Conservation (phyloP, 148 eudicot species). For the Simmondsia chinensis region DNA sequence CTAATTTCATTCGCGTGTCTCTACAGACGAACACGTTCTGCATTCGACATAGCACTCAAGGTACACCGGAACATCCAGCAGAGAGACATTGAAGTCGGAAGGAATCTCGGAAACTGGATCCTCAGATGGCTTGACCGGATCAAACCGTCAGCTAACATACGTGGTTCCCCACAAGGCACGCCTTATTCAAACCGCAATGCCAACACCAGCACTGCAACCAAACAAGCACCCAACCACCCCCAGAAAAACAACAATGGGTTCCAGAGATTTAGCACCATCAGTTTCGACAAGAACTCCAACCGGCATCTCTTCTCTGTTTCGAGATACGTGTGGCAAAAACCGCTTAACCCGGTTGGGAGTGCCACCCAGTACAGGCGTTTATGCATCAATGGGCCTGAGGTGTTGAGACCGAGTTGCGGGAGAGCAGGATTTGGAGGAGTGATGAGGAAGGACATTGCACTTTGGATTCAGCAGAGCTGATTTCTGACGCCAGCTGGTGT, state of each 20-base stretch:
- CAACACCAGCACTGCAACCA: constrained; percentile 18
- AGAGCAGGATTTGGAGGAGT: constrained; percentile 24
- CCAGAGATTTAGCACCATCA: constrained; percentile 15
- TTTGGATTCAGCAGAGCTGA: constrained; percentile 43
- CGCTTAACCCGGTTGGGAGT: constrained; percentile 35
- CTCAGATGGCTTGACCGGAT: constrained; percentile 60
- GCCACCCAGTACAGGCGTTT: constrained; percentile 48
- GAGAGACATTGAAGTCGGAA: constrained; percentile 70
- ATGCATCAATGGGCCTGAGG: constrained; percentile 13
- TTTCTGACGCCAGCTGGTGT: background rate
- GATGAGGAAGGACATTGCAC: constrained; percentile 55
- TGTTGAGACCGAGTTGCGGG: constrained; percentile 15
- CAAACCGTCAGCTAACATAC: constrained; percentile 84
- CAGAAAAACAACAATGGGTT: constrained; percentile 24
- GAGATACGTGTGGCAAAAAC: constrained; percentile 36
- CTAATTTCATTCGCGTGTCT: background rate
- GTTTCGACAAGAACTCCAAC: constrained; percentile 28
- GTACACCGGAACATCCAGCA: constrained; percentile 71
- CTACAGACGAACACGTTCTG: constrained; percentile 59
- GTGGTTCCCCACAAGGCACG: constrained; percentile 18
- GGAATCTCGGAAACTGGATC: constrained; percentile 73
- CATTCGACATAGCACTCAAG: constrained; percentile 58
- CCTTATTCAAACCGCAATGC: constrained; percentile 21
- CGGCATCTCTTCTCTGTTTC: constrained; percentile 53
- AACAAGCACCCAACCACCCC: constrained; percentile 18